Base-by-base conservation (phyloP, 2,329 filamentous ascomycete species). In the Thelonectria discophora region DNA sequence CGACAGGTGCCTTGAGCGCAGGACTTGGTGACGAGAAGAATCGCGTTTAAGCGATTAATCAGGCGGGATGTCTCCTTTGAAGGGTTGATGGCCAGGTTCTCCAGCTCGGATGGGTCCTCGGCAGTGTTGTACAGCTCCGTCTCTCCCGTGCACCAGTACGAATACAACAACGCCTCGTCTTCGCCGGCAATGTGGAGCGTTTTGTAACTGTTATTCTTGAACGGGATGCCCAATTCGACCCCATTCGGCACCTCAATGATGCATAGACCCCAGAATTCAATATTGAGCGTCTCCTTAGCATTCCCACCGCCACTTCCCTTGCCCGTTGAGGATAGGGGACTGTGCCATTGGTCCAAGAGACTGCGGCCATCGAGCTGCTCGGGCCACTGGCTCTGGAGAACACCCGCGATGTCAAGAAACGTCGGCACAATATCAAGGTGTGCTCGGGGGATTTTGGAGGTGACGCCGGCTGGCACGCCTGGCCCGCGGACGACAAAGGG, bases 51-150 rank as follows among this genome's bases (percentile, higher is more conserved):
- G 18, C 51, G 30, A 2, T 24, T 18, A 8, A 45, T 34, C 7
- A 54, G 10, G 27, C 51, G 42, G 11, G 32, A 13, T 13, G 30
- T 34, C 12, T 42, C n/a, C 1, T 11, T n/a, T 20, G 43, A 18
- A 5, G 48, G 27, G 18, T 21, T 27, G 20, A 40, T 27, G 12
- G n/a, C 40, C 15, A 46, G 24, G 18, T 46, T 40, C 34, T 30
- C 54, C 18, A 50, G 39, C 12, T 51, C 24, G 17, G 21, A 63
- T n/a, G n/a, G 46, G 53, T 57, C 39, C 12, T 57, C 46, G 5
- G 52, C 51, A 5, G 72, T 75, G 62, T 74, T 68, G 64, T 76
- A 76, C 9, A 76, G 65, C 64, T 77, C 73, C n/a, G 62, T 65
- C 45, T 74, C 68, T 51, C 68, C 65, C 37, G 67, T 73, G 59